These are phyloP conservation scores for Parachaetomium inaequale DNA, from an alignment of 495 filamentous ascomycete species.

Conservation along the genomic window DNA sequence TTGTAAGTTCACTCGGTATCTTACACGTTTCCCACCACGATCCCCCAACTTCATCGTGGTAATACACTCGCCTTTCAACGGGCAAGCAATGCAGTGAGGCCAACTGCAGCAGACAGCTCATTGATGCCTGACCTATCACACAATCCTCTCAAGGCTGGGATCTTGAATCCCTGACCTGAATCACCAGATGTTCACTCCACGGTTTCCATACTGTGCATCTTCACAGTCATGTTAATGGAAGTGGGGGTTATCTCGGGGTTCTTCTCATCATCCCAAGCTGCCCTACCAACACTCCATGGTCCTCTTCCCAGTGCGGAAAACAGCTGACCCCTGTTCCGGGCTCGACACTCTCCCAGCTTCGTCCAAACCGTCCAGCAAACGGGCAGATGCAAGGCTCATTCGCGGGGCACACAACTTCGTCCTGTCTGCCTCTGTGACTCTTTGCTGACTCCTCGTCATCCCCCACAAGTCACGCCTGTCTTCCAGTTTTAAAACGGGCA, in stretches of 20 bases:
- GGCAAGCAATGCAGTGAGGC: conserved; percentile 10
- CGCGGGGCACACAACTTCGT: not conserved
- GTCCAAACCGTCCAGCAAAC: not conserved
- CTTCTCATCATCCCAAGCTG: not conserved
- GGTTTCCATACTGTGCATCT: not conserved
- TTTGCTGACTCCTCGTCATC: not conserved
- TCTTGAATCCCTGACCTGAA: not conserved
- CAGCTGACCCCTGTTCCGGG: not conserved
- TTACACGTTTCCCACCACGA: too few relatives aligned
- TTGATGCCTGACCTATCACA: not conserved
- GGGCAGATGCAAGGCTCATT: not conserved
- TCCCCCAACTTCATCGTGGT: too few relatives aligned
- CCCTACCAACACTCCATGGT: not conserved
- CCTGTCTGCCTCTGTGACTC: not conserved
- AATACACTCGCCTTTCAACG: too few relatives aligned
- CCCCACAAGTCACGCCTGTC: too few relatives aligned
- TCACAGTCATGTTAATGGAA: too few relatives aligned
- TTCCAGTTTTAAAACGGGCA: too few relatives aligned
- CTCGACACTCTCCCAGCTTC: not conserved
- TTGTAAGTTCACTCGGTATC: too few relatives aligned
- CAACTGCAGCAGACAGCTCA: not conserved
- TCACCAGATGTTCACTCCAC: too few relatives aligned
- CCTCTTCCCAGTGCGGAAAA: not conserved
- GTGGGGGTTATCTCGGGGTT: too few relatives aligned
- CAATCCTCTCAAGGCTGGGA: not conserved